Base-by-base conservation (phyloP, 2,329 filamentous ascomycete species). In the Colletotrichum lupini region DNA sequence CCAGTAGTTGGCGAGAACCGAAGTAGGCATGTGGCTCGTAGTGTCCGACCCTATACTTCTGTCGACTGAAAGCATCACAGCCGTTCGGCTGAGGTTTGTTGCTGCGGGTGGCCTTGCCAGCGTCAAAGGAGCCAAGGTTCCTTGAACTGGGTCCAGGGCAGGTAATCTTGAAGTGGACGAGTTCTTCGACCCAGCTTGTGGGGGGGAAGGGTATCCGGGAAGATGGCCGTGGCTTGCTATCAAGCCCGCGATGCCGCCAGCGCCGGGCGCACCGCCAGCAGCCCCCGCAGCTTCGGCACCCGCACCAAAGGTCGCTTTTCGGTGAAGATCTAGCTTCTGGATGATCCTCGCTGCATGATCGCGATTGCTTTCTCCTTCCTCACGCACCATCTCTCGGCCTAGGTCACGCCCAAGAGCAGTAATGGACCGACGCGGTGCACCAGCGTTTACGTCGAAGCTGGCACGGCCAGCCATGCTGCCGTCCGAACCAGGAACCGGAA, bases 1-100 rank as follows among this genome's bases (percentile, higher is more conserved):
- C 96, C 96, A 98, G 68, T 97, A 89, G 80, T 98, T 98, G 37
- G 95, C 95, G 86, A 98, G 90, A 74, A 98, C 91, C 16, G 94
- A 95, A 62, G 93, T 94, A 1, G 95, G 94, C 83, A 98, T 91
- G 26, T 90, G 90, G 55, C 93, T 90, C n/a, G 88, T 88, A 59
- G 87, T 90, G n/a, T 91, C 91, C 22, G 91, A 82, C 3, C 88
- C 89, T 69, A 95, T 86, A 2, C 91, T 91, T 73, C 92, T 90
- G 79, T 98, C 95, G 64, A 92, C 93, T 77, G 93, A 94, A 19
- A 96, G 90, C 30, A 94, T 87, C 28, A 98, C 93, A 26, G 95
- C 96, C 26, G 92, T 92, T 79, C 94, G 95, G 83, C 95, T 98
- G 78, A 98, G 88, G 75, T 92, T 95, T 2, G 96, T 98, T 37